Percentiles rank a stretch among this genome's conserved stretches.
Evolutionary conservation across 139 green algal species (phyloP).

Genomic region (Tetraselmis striata): DNA sequence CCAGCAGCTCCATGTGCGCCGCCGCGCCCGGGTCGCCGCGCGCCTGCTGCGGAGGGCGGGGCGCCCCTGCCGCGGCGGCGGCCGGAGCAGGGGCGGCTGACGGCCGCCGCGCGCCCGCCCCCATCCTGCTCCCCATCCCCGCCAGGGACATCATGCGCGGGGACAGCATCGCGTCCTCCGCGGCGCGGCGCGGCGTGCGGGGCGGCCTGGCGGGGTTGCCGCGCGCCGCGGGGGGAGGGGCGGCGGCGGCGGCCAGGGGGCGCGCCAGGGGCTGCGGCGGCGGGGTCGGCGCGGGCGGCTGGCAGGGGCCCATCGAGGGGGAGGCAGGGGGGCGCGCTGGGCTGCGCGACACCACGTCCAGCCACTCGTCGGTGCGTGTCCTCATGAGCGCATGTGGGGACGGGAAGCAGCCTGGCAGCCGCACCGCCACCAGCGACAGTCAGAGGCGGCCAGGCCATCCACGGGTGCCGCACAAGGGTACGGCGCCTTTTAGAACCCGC

Average conservation of each 20-base stretch:
- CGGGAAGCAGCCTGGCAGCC: not conserved
- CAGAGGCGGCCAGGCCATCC: too few species aligned
- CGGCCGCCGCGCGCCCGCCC: too few species aligned
- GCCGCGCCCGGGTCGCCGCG: not conserved
- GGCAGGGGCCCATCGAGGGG: too few species aligned
- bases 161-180: not conserved
- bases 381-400: not conserved
- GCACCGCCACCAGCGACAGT: too few species aligned
- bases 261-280: not conserved
- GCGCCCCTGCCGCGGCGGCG: not conserved
- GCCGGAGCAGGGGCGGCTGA: not conserved
- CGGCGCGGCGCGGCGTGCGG: too few species aligned
- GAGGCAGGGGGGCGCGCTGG: too few species aligned
- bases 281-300: not conserved
- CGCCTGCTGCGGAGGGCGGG: too few species aligned
- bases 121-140: not conserved
- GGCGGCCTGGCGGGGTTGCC: not conserved
- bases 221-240: too few species aligned
- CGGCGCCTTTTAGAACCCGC: too few species aligned
- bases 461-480: too few species aligned
- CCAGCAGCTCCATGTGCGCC: not conserved
- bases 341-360: not conserved
- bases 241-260: too few species aligned
- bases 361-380: not conserved
- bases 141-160: not conserved